These are phyloP conservation scores for Leptodermis oblonga DNA, from an alignment of 257 asterid species.

Conservation along the genomic window DNA sequence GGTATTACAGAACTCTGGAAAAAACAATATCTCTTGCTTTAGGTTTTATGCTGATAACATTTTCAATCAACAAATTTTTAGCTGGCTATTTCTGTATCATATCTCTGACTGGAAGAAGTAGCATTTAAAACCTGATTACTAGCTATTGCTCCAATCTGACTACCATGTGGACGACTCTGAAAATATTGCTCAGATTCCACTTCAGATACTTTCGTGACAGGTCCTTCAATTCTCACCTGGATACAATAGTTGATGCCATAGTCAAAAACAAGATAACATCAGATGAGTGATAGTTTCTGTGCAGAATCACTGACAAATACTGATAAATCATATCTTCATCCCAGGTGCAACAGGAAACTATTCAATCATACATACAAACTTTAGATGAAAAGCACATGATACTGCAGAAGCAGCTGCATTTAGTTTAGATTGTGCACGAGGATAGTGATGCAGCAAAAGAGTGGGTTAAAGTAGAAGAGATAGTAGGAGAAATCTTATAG, in stretches of 20 bases:
- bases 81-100: background rate
- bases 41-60: conserved; percentile 8
- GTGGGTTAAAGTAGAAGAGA: no score
- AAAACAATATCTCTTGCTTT: conserved; percentile 2
- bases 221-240: conserved; percentile 54
- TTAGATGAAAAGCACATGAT: no score
- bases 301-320: no score
- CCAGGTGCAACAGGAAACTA: no score
- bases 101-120: background rate
- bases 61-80: background rate
- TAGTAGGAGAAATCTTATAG: no score
- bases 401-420: no score
- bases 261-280: no score
- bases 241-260: conserved; percentile 1
- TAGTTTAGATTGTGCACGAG: no score
- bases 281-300: no score
- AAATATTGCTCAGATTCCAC: conserved; percentile 46
- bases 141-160: conserved; percentile 46
- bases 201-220: conserved; percentile 45
- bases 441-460: no score
- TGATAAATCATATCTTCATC: no score
- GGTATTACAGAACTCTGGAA: conserved; percentile 38
- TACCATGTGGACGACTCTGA: conserved; percentile 46
- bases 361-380: no score
- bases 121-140: conserved; percentile 35